Base-by-base conservation (phyloP, 495 filamentous ascomycete genomes). In the Penicillium mononematosum region DNA sequence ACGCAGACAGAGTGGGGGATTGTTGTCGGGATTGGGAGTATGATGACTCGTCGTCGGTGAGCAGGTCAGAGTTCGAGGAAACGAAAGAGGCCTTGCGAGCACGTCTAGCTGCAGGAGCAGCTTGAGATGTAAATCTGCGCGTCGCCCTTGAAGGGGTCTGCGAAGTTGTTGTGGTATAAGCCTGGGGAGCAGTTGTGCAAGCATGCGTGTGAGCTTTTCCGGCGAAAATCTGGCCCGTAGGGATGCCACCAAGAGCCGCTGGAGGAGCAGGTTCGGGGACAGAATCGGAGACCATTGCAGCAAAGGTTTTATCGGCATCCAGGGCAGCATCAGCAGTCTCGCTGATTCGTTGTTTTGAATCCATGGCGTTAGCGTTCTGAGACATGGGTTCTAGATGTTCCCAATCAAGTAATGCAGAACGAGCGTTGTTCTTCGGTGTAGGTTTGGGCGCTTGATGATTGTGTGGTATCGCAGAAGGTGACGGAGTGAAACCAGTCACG, bases 401-500 rank as follows among this genome's bases (percentile, higher is more conserved):
- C 17, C 11, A 17, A 7, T 19, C 45, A 48, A 48, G 25, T 3
- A 48, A 20, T 32, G 45, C 10, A 32, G 29, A 34, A 20, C 25
- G 9, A 14, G 17, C 0, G n/a, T 42, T 45, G 5, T 45, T 65
- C 62, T 16, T 70, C 6, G 24, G 11, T 29, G 50, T 12, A 38
- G 24, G 8, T 0, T 41, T 17, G 16, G 50, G 14, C 8, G 24
- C 9, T 9, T 11, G 45, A 19, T 48, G 11, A 14, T 19, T 48
- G 45, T 32, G 38, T 29, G 38, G n/a, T 9, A 17, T n/a, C 19
- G 25, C 50, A 44, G 24, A 24, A 20, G 11, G 24, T n/a, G 34
- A 41, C 19, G 6, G 36, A 7, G 49, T 32, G 31, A 38, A 50
- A 25, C n/a, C 45, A 20, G 45, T 32, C 45, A 20, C 45, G 29